Conservation (phyloP, 2,329 filamentous ascomycete genomes). For the Paecilomyces sp. region DNA sequence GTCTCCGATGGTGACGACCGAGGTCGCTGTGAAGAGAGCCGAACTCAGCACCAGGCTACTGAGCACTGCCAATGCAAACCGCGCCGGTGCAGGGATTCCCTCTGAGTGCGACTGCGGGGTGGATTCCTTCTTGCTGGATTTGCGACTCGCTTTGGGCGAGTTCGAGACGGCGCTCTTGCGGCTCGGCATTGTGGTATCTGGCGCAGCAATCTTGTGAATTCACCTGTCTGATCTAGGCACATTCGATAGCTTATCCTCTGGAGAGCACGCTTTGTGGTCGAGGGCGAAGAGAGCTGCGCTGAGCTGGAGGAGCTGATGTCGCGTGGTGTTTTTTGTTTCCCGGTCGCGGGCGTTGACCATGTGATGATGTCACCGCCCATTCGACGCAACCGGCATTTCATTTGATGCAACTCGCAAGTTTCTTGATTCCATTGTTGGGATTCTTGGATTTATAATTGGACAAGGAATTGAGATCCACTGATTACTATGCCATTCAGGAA, state of each 20-base stretch:
- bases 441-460: not conserved
- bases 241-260: not conserved
- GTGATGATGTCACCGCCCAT: slow-evolving; percentile 27
- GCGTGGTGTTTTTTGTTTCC: slow-evolving; percentile 5
- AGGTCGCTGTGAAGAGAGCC: slow-evolving; percentile 56
- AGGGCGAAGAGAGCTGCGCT: not conserved
- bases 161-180: slow-evolving; percentile 1
- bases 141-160: not conserved
- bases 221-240: not conserved
- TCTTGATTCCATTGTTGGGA: not conserved
- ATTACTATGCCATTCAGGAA: not conserved
- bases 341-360: slow-evolving; percentile 18
- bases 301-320: not conserved
- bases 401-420: not conserved
- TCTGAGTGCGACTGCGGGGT: slow-evolving; percentile 9
- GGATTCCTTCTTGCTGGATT: slow-evolving; percentile 3
- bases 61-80: slow-evolving; percentile 42
- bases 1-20: slow-evolving; percentile 56
- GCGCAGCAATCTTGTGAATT: not conserved
- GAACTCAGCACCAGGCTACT: slow-evolving; percentile 56
- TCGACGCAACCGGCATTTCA: too few species aligned
- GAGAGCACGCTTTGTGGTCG: not conserved
- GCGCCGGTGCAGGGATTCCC: slow-evolving; percentile 23
- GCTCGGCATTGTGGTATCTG: not conserved
- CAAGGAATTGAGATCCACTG: not conserved